phyloP scores from a whole-genome alignment of 2,329 filamentous ascomycete species.

The Aspergillus felis region DNA sequence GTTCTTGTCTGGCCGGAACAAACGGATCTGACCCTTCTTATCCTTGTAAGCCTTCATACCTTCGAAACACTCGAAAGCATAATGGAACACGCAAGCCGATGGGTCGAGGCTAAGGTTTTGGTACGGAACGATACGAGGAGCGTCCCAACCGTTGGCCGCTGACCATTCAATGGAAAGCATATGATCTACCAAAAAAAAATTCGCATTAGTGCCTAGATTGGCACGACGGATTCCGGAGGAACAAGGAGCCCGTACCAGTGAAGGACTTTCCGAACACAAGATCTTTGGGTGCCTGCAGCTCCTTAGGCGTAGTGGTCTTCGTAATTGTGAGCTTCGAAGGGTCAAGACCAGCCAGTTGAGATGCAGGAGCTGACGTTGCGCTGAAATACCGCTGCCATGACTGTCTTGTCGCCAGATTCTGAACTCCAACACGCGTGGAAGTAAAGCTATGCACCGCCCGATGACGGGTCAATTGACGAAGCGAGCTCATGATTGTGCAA shows the following conservation, averaged over 20 bases:
- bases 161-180: conserved; percentile 97
- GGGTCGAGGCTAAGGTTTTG: conserved; percentile 96
- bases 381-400: conserved; percentile 51
- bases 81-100: conserved; percentile 96
- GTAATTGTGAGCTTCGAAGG: conserved; percentile 70
- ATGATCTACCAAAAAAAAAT: conserved; percentile 63
- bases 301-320: conserved; percentile 71
- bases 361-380: conserved; percentile 26
- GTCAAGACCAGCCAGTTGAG: conserved; percentile 64
- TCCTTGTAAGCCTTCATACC: conserved; percentile 99
- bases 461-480: conserved; percentile 34
- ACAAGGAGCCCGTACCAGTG: conserved; percentile 58
- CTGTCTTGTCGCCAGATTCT: conserved; percentile 25
- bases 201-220: conserved; percentile 14
- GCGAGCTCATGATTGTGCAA: conserved; percentile 27
- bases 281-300: conserved; percentile 68
- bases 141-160: conserved; percentile 73
- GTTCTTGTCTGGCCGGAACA: conserved; percentile 95
- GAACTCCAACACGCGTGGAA: conserved; percentile 20
- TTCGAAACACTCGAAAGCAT: conserved; percentile 97
- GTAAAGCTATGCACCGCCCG: conserved; percentile 24
- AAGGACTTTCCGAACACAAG: conserved; percentile 89
- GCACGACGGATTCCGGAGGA: not conserved
- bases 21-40: conserved; percentile 67
- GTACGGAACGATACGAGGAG: conserved; percentile 83